A percentile compares a stretch with the other conserved stretches of the same genome.
Conservation (phyloP, 192 early-diverging fungal genomes). For the Backusella parvicylindrica region DNA sequence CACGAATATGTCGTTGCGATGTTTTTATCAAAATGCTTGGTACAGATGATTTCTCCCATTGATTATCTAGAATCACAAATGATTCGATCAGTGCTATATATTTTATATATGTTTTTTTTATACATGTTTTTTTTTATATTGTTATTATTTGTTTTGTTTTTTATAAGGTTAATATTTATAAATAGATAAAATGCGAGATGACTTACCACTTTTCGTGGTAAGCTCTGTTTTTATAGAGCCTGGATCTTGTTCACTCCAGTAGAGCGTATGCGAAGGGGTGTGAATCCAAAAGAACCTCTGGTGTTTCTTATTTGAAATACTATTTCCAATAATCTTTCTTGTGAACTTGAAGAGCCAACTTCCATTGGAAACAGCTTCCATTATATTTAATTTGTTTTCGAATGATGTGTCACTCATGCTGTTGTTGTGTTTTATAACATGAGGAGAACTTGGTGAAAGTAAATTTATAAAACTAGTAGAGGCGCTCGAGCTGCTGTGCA, state of each 20-base stretch:
- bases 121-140: neutral
- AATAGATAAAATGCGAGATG: neutral
- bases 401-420: neutral
- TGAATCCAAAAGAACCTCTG: slow-evolving; percentile 79
- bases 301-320: slow-evolving; percentile 55
- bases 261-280: slow-evolving; percentile 70
- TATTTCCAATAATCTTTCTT: slow-evolving; percentile 41
- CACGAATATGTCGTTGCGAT: slow-evolving; percentile 62
- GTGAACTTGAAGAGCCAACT: slow-evolving; percentile 73
- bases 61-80: slow-evolving; percentile 31
- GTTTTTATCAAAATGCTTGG: slow-evolving; percentile 64
- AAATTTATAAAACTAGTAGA: neutral
- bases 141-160: neutral
- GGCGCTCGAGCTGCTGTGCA: neutral
- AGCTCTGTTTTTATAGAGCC: slow-evolving; percentile 34
- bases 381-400: neutral
- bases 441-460: neutral
- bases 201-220: slow-evolving; percentile 48
- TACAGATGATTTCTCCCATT: slow-evolving; percentile 30
- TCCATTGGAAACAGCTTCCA: slow-evolving; percentile 28
- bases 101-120: neutral
- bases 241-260: slow-evolving; percentile 72
- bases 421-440: neutral
- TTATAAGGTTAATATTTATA: neutral
- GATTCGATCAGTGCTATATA: slow-evolving; percentile 18